Conservation (phyloP, 2,329 filamentous ascomycete genomes). For the Claviceps spartinae region DNA sequence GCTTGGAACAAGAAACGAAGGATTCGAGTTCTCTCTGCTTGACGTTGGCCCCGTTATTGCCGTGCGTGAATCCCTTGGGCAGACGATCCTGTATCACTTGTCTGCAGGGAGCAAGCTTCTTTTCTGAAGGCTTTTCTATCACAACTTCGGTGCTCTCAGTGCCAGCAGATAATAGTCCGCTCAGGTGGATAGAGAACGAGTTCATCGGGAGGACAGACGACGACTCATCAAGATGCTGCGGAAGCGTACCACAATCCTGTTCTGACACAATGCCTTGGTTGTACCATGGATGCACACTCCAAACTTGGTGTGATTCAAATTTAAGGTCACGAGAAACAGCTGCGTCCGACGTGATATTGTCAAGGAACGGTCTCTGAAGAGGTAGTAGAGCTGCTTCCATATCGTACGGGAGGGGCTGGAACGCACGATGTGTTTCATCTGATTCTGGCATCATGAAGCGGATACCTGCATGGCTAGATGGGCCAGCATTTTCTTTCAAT, state of each 20-base stretch:
- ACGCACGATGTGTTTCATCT: neutral
- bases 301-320: neutral
- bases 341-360: neutral
- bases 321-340: neutral
- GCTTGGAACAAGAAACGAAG: neutral
- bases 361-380: neutral
- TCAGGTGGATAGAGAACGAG: neutral
- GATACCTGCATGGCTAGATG: neutral
- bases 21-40: neutral
- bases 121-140: neutral
- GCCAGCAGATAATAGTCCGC: neutral
- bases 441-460: neutral
- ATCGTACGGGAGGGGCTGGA: neutral
- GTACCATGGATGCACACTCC: slow-evolving; percentile 4
- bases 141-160: neutral
- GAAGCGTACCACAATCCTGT: slow-evolving; percentile 3
- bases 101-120: neutral
- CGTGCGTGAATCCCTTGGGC: neutral
- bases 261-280: slow-evolving; percentile 3
- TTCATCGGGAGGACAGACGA: neutral
- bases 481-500: neutral
- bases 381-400: neutral
- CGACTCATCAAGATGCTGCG: neutral
- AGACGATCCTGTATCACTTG: neutral
- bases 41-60: neutral